Percentiles rank a stretch among this genome's conserved stretches.
Conservation (phyloP, 2,329 filamentous ascomycete genomes). For the Biscogniauxia sp. region DNA sequence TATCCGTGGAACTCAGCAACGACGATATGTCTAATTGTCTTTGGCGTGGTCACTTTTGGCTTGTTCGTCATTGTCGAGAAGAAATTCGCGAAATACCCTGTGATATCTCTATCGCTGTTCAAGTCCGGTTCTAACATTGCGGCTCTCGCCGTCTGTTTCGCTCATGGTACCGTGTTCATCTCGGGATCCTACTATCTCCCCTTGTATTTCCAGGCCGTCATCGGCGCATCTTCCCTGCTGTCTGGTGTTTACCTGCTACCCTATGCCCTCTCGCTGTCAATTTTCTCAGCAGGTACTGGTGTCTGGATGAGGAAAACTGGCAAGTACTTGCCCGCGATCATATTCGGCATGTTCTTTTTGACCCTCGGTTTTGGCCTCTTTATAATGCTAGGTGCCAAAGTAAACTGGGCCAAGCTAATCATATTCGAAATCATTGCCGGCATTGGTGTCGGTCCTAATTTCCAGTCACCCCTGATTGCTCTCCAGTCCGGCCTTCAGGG, state of each 20-base stretch:
- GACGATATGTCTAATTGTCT: slow-evolving; percentile 75
- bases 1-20: slow-evolving; percentile 73
- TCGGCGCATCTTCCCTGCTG: slow-evolving; percentile 60
- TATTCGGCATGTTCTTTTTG: slow-evolving; percentile 56
- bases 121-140: slow-evolving; percentile 62
- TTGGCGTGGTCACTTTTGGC: slow-evolving; percentile 61
- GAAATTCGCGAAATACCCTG: slow-evolving; percentile 70
- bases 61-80: slow-evolving; percentile 73
- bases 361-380: slow-evolving; percentile 64
- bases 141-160: slow-evolving; percentile 64
- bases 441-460: slow-evolving; percentile 65
- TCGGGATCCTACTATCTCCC: slow-evolving; percentile 77
- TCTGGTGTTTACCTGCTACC: slow-evolving; percentile 71
- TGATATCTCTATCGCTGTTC: slow-evolving; percentile 76
- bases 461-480: slow-evolving; percentile 67
- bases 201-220: slow-evolving; percentile 72
- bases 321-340: slow-evolving; percentile 61
- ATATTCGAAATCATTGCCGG: slow-evolving; percentile 63
- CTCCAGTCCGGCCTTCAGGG: slow-evolving; percentile 61
- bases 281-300: slow-evolving; percentile 58
- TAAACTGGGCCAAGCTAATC: slow-evolving; percentile 55
- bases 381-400: slow-evolving; percentile 57
- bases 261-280: slow-evolving; percentile 64
- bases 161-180: slow-evolving; percentile 76
- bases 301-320: slow-evolving; percentile 62